Evolutionary conservation across 371 early-diverging fungal genomes (phyloP), one percentile per base, ranked within the genome.

Genomic region (Rhizopus sp.): DNA sequence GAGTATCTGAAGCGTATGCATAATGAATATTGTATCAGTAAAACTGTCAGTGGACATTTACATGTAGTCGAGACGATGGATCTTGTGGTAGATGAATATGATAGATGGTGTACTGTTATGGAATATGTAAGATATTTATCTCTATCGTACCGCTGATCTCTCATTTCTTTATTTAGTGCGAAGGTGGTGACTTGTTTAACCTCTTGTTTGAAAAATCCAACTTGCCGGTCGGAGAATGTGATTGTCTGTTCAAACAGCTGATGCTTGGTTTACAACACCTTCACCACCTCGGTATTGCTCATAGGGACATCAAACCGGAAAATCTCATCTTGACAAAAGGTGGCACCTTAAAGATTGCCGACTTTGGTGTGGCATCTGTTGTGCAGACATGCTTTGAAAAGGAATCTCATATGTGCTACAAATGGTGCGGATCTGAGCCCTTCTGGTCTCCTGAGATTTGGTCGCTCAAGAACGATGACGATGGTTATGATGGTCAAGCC

Each of bases 331-430:
- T 99, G 53, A 93, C 95, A 49, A 73, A 70, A 3, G 75, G 77
- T n/a, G 87, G 90, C 50, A 87, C 86, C 4, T 66, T 99, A 48
- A 99, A 99, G 77, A 96, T 98, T 66, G 93, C 96, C 23, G 98
- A 99, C 75, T 99, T 97, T 86, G 97, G 98, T 41, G 94, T 95
- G 5, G 90, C 97, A 1, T 92, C 91, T 53, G 94, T 97, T 3
- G 94, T 95, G 72, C 80, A 89, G 57, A 86, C 84, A 23, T 80
- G 85, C 44, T 93, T 90, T 81, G 90, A 92, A 65, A 77, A 72
- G 41, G 63, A 64, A n/a, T 55, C 83, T 31, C 89, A 86, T 64
- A 63, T 76, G 48, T 93, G 90, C 44, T 68, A 76, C 53, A 92
- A 93, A 37, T 78, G 92, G 66, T 92, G 93, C 59, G 96, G 97